phyloP scores from a whole-genome alignment of 2,329 filamentous ascomycete genomes.

The Teratosphaeriaceae sp. region DNA sequence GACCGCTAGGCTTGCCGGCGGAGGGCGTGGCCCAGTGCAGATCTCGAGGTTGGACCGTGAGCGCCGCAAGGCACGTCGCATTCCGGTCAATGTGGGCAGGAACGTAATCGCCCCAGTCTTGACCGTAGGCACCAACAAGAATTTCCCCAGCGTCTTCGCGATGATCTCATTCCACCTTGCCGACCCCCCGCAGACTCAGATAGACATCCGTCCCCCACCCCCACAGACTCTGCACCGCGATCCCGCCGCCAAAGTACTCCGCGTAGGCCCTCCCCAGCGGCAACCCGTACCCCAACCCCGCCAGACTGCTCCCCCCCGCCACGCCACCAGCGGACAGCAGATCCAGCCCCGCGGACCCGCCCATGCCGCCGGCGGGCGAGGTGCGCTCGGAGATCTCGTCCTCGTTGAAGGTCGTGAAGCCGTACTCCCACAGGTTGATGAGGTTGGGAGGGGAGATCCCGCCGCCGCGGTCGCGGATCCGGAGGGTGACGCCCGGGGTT shows the following conservation, averaged over 20 bases:
- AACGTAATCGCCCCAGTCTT: too few relatives aligned
- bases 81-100: too few relatives aligned
- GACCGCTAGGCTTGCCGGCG: too few relatives aligned
- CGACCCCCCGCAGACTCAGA: constrained; percentile 55
- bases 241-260: constrained; percentile 95
- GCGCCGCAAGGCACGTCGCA: too few relatives aligned
- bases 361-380: constrained; percentile 27
- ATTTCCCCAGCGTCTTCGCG: too few relatives aligned
- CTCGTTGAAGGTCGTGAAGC: constrained; percentile 89
- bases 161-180: too few relatives aligned
- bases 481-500: constrained; percentile 81
- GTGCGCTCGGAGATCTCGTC: constrained; percentile 46
- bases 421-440: constrained; percentile 91
- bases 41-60: too few relatives aligned
- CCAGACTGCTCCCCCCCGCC: constrained; percentile 69
- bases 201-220: constrained; percentile 79
- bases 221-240: constrained; percentile 89
- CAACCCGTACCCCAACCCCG: constrained; percentile 86
- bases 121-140: too few relatives aligned
- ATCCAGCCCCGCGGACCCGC: constrained; percentile 60
- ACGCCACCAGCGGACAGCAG: constrained; percentile 65
- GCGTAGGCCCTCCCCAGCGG: constrained; percentile 89
- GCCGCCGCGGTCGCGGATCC: constrained; percentile 91
- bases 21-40: too few relatives aligned
- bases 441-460: constrained; percentile 81